phyloP scores from a whole-genome alignment of 768 basidiomycete genomes.

The Tricholoma matsutake region DNA sequence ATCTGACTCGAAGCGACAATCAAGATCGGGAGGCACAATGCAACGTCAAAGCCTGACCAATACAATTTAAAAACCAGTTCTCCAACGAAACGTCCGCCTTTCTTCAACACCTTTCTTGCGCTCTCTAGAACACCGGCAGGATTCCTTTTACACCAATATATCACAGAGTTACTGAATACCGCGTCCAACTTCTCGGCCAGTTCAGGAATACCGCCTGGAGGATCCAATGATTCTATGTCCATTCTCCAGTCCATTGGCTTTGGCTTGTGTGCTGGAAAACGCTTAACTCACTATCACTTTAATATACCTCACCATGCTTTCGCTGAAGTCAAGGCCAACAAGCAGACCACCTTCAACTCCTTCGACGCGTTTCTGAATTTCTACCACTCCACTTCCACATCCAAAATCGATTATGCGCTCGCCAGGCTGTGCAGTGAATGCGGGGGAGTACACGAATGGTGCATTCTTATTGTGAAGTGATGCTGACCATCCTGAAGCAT shows the following conservation, averaged over 20 bases:
- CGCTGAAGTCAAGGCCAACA: conserved; percentile 67
- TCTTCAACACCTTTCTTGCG: conserved; percentile 59
- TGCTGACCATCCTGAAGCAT: conserved; percentile 54
- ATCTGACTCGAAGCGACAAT: conserved; percentile 40
- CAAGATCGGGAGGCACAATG: background rate
- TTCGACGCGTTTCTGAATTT: conserved; percentile 52
- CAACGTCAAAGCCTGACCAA: conserved; percentile 39
- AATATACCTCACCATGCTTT: conserved; percentile 61
- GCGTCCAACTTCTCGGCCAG: conserved; percentile 55
- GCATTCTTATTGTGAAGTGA: conserved; percentile 60
- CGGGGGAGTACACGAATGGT: conserved; percentile 61
- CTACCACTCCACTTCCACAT: conserved; percentile 79
- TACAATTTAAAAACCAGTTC: conserved; percentile 78
- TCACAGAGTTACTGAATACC: conserved; percentile 74
- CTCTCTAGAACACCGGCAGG: conserved; percentile 63
- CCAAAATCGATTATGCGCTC: conserved; percentile 76
- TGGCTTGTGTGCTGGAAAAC: conserved; percentile 47
- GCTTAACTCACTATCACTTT: background rate
- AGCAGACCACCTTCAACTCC: conserved; percentile 44
- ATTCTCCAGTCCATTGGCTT: conserved; percentile 40
- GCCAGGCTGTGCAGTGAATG: conserved; percentile 56
- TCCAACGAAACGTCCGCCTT: conserved; percentile 66
- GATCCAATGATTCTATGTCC: conserved; percentile 48
- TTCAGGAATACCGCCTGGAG: conserved; percentile 31
- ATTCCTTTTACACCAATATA: conserved; percentile 85